Base-by-base conservation (phyloP, 164 flowering plant genomes). In the Hamamelis virginiana region DNA sequence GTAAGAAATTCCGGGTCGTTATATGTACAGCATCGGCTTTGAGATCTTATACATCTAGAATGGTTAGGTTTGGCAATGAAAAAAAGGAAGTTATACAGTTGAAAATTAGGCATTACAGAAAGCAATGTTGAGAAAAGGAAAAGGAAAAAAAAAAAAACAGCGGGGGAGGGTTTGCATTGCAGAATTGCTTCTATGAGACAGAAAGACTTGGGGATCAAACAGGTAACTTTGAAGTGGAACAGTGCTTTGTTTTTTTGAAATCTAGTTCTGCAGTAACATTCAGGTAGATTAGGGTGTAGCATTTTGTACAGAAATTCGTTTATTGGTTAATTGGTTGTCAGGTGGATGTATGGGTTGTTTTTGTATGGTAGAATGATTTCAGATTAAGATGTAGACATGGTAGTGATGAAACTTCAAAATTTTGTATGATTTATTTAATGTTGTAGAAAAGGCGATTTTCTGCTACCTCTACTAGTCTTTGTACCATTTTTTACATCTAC, bases 231-330 rank as follows among this genome's bases (percentile, higher is more conserved):
- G 41, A 33, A 33, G 4, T 33, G 41, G 41, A n/a, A n/a, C n/a
- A n/a, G n/a, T n/a, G n/a, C n/a, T n/a, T n/a, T n/a, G n/a, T 45
- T 19, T 38, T 15, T 51, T 62, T 26, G n/a, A 58, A 21, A 8
- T 14, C 21, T 50, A 23, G 56, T 62, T 70, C 41, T 52, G 16
- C 26, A 22, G 15, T 15, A 62, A 53, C 58, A 74, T 59, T 26
- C 66, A 59, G 65, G 47, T 66, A 65, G 74, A 51, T 51, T 16
- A 51, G 22, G 22, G 72, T 66, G 64, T 44, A 48, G 43, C 10
- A 65, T 8, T 65, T 66, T 84, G 84, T 80, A 80, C 64, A 82
- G 73, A 70, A 66, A 78, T 82, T 84, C 79, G 55, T 82, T 82
- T 71, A 82, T 84, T 82, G 81, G 80, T 84, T 81, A 63, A 74